These are phyloP conservation scores for Pichia sp. DNA, from an alignment of 1,139 yeast genomes.

Conservation along the genomic window DNA sequence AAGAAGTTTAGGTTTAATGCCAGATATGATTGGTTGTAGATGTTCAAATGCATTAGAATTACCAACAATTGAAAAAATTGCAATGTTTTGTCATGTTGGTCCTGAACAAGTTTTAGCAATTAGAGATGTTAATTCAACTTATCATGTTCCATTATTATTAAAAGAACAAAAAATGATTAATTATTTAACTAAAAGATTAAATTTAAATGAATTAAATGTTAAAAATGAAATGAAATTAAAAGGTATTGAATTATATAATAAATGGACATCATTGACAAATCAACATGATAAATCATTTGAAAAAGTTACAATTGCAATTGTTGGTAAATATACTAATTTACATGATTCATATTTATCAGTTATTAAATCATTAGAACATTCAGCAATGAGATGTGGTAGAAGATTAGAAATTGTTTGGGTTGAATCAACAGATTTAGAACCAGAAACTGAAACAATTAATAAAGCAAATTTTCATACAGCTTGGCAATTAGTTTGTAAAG, in stretches of 20 bases:
- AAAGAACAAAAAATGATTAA: constrained; percentile 82
- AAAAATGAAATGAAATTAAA: constrained; percentile 48
- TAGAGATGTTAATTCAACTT: constrained; percentile 94
- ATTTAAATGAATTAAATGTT: constrained; percentile 47
- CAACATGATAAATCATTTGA: constrained; percentile 76
- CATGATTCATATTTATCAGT: constrained; percentile 95
- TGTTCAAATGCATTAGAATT: constrained; percentile 78
- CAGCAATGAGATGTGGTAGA: constrained; percentile 84
- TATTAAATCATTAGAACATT: constrained; percentile 90
- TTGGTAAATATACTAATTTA: constrained; percentile 93
- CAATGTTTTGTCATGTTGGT: constrained; percentile 99
- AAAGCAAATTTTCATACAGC: constrained; percentile 87
- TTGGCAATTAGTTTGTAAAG: constrained; percentile 90
- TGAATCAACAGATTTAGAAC: constrained; percentile 87
- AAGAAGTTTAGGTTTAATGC: constrained; percentile 89
- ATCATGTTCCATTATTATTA: constrained; percentile 90
- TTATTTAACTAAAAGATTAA: constrained; percentile 64
- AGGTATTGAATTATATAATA: constrained; percentile 65
- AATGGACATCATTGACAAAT: constrained; percentile 79
- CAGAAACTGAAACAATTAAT: constrained; percentile 52
- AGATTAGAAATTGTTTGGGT: constrained; percentile 90
- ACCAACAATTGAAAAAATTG: constrained; percentile 86
- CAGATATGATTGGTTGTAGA: constrained; percentile 97
- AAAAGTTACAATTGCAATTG: constrained; percentile 88
- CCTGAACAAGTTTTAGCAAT: constrained; percentile 96